Percentiles rank a stretch among this genome's conserved stretches.
phyloP scores from a whole-genome alignment of 257 asterid genomes.

The Przewalskia tangutica region DNA sequence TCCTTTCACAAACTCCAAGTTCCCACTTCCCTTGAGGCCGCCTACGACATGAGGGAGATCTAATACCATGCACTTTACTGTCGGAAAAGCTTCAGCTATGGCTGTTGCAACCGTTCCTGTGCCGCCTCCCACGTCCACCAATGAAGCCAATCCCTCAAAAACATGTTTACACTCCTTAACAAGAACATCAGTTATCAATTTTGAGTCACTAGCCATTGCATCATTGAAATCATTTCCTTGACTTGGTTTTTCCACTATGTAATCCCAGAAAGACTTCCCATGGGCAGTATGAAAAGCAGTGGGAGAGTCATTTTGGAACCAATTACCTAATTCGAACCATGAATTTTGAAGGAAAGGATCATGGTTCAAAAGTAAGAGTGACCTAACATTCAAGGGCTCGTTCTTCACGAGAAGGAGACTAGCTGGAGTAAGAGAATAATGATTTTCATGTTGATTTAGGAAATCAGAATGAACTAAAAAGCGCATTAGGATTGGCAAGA shows the following conservation, averaged over 20 bases:
- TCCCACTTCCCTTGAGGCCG: not conserved
- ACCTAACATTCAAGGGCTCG: not conserved
- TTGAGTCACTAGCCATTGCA: not conserved
- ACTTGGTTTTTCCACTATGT: not conserved
- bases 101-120: not conserved
- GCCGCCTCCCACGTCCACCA: constrained; percentile 3
- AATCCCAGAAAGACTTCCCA: not conserved
- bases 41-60: not conserved
- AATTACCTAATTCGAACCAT: not conserved
- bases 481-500: not conserved
- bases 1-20: not conserved
- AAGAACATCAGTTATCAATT: not conserved
- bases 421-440: constrained; percentile 1
- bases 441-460: constrained; percentile 1
- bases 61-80: not conserved
- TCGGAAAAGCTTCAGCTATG: not conserved
- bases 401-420: not conserved
- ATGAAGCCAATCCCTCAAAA: not conserved
- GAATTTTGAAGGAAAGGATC: not conserved
- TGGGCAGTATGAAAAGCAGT: not conserved
- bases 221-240: not conserved
- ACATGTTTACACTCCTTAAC: not conserved
- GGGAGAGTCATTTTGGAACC: not conserved
- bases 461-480: not conserved
- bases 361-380: not conserved